Base-by-base conservation (phyloP, 2,329 filamentous ascomycete genomes). In the Scedosporium apiospermum region DNA sequence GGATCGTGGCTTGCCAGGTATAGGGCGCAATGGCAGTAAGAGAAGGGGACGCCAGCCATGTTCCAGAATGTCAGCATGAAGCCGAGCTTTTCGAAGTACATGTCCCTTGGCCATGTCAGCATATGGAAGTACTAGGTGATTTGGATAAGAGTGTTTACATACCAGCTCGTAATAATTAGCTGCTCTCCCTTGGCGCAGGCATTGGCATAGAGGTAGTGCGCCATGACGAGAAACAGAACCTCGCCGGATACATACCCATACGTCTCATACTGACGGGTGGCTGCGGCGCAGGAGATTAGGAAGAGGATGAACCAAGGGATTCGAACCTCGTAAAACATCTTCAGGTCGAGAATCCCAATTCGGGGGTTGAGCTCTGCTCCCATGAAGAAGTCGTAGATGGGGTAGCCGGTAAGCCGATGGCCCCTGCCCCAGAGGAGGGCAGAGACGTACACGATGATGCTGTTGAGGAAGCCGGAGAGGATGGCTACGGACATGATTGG, bases 11-110 rank as follows among this genome's bases (percentile, higher is more conserved):
- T 93, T 67, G 91, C 91, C 60, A 96, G 82, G 77, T 90, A 96
- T 69, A 96, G 86, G 57, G 90, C 93, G 82, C 90, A 95, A 80
- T 96, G 92, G 79, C 91, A 96, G 82, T 96, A 96, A 62, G 87
- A 91, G 62, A 96, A 82, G 16, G 92, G 92, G 27, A 96, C 92
- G 68, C 92, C 92, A 57, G 92, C 91, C 73, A 96, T 80, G 76
- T 96, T 96, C 92, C 92, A 96, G 84, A 96, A 96, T 74, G 95
- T 96, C 67, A 96, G 84, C 92, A 96, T 96, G 80, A 96, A 96
- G 61, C 92, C 92, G 85, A 90, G 93, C 78, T 96, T 96, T 80
- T 96, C 92, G 70, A 91, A 93, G 80, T 96, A 96, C 88, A 96
- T 96, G 71, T 96, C 92, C 88, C 73, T 75, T 46, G 16, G 10